Percentiles rank a stretch among this genome's conserved stretches.
These are phyloP conservation scores for grape (Vitis vinifera) DNA, from an alignment of 164 flowering plant species.

Conservation along the genomic window ASM3070453v1 NC_081822.1:4167001-4167500, in stretches of 20 bases:
- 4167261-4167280: constrained; percentile 57
- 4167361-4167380: background rate
- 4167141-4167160: constrained; percentile 54
- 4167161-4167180: constrained; percentile 57
- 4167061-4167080: constrained; percentile 80
- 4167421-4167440: constrained; percentile 12
- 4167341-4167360: constrained; percentile 35
- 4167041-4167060: constrained; percentile 93
- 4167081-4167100: constrained; percentile 50
- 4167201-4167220: constrained; percentile 89
- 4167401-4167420: background rate
- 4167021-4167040: constrained; percentile 53
- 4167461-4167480: background rate
- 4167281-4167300: constrained; percentile 16
- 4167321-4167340: constrained; percentile 20
- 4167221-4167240: constrained; percentile 89
- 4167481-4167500: background rate
- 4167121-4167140: constrained; percentile 36
- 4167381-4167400: background rate
- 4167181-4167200: constrained; percentile 52
- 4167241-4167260: constrained; percentile 77
- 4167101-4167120: constrained; percentile 36
- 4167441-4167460: background rate
- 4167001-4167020: constrained; percentile 24
- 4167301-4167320: constrained; percentile 10